phyloP scores from a whole-genome alignment of 1,139 yeast species.

The Nakaseomyces glabratus region DNA sequence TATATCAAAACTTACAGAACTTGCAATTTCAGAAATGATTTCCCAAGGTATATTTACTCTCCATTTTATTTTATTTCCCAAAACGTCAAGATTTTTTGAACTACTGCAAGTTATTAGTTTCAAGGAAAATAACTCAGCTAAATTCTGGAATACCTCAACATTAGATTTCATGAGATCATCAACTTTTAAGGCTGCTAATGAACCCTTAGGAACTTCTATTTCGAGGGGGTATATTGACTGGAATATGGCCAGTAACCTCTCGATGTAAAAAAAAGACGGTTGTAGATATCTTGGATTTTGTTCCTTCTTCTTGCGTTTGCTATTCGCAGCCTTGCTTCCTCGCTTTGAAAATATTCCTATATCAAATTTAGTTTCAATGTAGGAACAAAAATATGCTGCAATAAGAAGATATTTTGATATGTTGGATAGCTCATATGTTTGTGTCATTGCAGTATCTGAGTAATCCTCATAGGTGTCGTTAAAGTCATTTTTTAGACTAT shows the following conservation, averaged over 20 bases:
- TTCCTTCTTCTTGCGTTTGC: slow-evolving; percentile 37
- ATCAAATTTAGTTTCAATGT: slow-evolving; percentile 54
- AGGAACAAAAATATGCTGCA: slow-evolving; percentile 68
- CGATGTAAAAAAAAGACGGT: slow-evolving; percentile 57
- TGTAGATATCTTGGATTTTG: slow-evolving; percentile 51
- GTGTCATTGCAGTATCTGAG: slow-evolving; percentile 7
- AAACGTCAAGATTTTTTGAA: slow-evolving; percentile 42
- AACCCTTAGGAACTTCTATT: slow-evolving; percentile 13
- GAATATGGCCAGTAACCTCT: slow-evolving; percentile 58
- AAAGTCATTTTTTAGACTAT: slow-evolving; percentile 17
- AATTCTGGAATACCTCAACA: slow-evolving; percentile 49
- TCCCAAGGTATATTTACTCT: slow-evolving; percentile 56
- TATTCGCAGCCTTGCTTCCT: slow-evolving; percentile 35
- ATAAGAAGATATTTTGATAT: slow-evolving; percentile 54
- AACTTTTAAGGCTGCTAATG: slow-evolving; percentile 17
- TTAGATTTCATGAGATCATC: slow-evolving; percentile 35
- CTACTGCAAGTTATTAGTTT: slow-evolving; percentile 40
- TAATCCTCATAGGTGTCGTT: slow-evolving; percentile 15
- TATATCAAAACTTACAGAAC: slow-evolving; percentile 47
- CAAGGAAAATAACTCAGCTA: slow-evolving; percentile 52
- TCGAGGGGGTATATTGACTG: slow-evolving; percentile 44
- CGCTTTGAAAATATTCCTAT: slow-evolving; percentile 54
- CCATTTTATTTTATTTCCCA: slow-evolving; percentile 62
- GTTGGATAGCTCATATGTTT: slow-evolving; percentile 37
- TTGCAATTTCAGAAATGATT: slow-evolving; percentile 43